These are phyloP conservation scores for Rickenella mellea DNA, from an alignment of 768 basidiomycete genomes.

Conservation along the genomic window DNA sequence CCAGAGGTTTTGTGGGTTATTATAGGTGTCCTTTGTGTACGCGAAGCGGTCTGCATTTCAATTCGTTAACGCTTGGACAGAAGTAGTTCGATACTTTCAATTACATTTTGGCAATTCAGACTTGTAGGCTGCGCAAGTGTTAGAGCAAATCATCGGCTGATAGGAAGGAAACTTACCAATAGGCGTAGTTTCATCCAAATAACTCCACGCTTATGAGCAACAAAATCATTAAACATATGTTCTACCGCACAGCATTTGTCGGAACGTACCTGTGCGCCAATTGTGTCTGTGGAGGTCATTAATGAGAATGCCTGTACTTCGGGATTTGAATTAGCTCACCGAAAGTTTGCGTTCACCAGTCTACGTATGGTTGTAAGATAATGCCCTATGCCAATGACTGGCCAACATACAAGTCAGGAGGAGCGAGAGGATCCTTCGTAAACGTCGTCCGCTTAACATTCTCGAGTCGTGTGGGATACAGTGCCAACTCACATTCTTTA, in stretches of 20 bases:
- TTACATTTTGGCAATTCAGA: constrained; percentile 21
- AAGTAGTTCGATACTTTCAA: neutral
- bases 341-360: constrained; percentile 29
- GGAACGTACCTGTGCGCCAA: constrained; percentile 28
- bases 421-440: constrained; percentile 21
- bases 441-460: neutral
- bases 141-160: neutral
- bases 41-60: constrained; percentile 40
- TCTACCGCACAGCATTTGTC: too few species aligned
- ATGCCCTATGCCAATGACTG: neutral
- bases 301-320: too few species aligned
- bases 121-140: constrained; percentile 14
- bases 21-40: constrained; percentile 54
- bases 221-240: constrained; percentile 23
- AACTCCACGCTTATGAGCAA: constrained; percentile 19
- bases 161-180: constrained; percentile 16
- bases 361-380: constrained; percentile 9
- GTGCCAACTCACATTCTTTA: constrained; percentile 19
- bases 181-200: constrained; percentile 18
- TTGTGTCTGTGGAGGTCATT: constrained; percentile 17
- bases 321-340: constrained; percentile 25
- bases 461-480: too few species aligned
- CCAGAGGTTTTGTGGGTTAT: constrained; percentile 54
- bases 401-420: constrained; percentile 25
- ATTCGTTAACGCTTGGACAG: neutral